Conservation (phyloP, 495 filamentous ascomycete genomes). For the Neurospora pannonica region DNA sequence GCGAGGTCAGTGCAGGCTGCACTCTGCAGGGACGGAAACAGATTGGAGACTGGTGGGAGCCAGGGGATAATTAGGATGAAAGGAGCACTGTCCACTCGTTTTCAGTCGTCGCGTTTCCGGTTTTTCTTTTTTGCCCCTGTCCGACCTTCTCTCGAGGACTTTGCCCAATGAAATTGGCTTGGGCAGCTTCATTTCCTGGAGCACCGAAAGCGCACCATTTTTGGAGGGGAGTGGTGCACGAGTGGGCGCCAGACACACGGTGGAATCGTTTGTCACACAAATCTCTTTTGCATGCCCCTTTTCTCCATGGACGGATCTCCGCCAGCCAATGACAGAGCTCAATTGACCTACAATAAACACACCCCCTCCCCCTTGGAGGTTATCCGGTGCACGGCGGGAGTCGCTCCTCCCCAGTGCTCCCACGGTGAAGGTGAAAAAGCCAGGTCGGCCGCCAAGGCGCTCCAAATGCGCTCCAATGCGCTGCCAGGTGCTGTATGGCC, state of each 20-base stretch:
- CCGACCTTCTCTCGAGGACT: background rate
- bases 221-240: background rate
- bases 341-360: background rate
- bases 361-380: background rate
- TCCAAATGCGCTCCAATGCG: background rate
- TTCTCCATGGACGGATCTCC: background rate
- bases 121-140: slow-evolving; percentile 17
- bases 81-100: slow-evolving; percentile 8
- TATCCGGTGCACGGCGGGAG: background rate
- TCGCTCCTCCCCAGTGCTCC: background rate
- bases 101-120: slow-evolving; percentile 7
- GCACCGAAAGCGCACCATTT: slow-evolving; percentile 10
- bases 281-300: background rate
- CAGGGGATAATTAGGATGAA: background rate
- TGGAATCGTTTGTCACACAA: background rate
- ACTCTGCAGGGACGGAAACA: background rate
- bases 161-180: slow-evolving; percentile 10
- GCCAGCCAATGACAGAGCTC: background rate
- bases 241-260: background rate
- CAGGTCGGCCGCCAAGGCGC: background rate
- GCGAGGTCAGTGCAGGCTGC: background rate
- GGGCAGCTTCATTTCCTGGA: slow-evolving; percentile 13
- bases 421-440: background rate
- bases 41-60: background rate
- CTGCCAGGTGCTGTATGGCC: background rate